These are phyloP conservation scores for Populus euphratica DNA, from an alignment of 345 rosid genomes.

Conservation along the genomic window DNA sequence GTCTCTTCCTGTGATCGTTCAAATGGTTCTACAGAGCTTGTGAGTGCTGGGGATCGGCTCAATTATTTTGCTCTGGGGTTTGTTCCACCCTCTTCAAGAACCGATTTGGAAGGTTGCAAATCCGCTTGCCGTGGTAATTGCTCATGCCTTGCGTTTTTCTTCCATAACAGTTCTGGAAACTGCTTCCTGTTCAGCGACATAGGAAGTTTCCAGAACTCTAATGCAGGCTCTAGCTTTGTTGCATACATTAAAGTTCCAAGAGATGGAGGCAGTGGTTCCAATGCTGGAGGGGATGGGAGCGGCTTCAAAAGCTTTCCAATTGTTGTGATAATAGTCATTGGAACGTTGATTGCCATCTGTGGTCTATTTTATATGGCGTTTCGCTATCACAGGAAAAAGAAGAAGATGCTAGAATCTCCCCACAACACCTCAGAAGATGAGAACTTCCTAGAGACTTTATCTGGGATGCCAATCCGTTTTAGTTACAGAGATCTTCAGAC, in stretches of 20 bases:
- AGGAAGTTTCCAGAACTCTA: slow-evolving; percentile 58
- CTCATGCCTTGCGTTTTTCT: slow-evolving; percentile 74
- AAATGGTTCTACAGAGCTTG: slow-evolving; percentile 40
- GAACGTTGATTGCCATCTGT: slow-evolving; percentile 43
- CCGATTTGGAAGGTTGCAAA: slow-evolving; percentile 62
- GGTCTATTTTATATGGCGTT: slow-evolving; percentile 48
- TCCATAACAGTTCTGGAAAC: slow-evolving; percentile 54
- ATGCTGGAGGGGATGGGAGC: slow-evolving; percentile 29
- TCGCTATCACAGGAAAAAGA: slow-evolving; percentile 42
- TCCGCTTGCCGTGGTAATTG: slow-evolving; percentile 61
- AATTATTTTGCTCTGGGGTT: slow-evolving; percentile 63
- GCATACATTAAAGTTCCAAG: slow-evolving; percentile 60
- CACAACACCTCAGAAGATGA: slow-evolving; percentile 67
- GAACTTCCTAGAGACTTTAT: slow-evolving; percentile 58
- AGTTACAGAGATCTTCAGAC: slow-evolving; percentile 71
- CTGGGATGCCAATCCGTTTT: slow-evolving; percentile 81
- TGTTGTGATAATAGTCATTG: slow-evolving; percentile 49
- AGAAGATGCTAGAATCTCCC: slow-evolving; percentile 33
- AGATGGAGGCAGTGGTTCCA: slow-evolving; percentile 13
- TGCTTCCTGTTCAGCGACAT: slow-evolving; percentile 71
- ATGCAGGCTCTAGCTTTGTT: slow-evolving; percentile 32
- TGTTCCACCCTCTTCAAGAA: slow-evolving; percentile 46
- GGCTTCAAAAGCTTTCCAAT: slow-evolving; percentile 42
- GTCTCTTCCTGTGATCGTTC: slow-evolving; percentile 50
- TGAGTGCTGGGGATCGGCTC: slow-evolving; percentile 48